Base-by-base conservation (phyloP, 495 filamentous ascomycete species). In the Trypethelium eluteriae region DNA sequence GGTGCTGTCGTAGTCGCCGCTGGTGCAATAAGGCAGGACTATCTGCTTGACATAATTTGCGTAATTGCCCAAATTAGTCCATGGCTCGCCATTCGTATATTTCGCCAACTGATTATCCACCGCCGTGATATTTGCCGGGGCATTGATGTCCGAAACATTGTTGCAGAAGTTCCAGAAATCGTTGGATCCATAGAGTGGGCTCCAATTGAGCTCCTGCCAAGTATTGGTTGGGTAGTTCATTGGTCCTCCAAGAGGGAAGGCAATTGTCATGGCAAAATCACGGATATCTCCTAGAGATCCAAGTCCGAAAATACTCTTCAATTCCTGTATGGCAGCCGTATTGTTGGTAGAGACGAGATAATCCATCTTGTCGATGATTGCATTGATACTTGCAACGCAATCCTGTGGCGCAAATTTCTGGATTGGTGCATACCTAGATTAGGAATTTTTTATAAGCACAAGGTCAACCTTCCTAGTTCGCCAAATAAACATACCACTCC, bases 191-290 rank as follows among this genome's bases (percentile, higher is more conserved):
- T 67, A 64, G 2, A 39, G 18, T 2, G 75, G 74, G 57, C 76
- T 71, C 79, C 79, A 82, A 62, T 78, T 80, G 18, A 83, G 66
- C 64, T 82, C 81, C 64, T 82, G 80, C 80, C 79, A 83, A 6
- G 81, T 82, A 39, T 71, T 76, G 0, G 77, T 79, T 7, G 78
- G 75, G 66, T 83, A 83, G 65, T 73, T 74, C 64, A 81, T 76
- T 7, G 80, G 80, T 2, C 80, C 79, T 46, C 79, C 70, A 44
- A 38, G 16, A 41, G 79, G 78, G 61, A 71, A 71, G 7, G 77
- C 79, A 66, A 81, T 81, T 5, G 78, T 78, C 35, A 74, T 70
- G 18, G 79, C 79, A 70, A 81, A 81, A 67, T 81, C 79, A 65
- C 77, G 69, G 57, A 75, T 67, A 64, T 80, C 77, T 9, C 67